These are phyloP conservation scores for Eucalyptus fibrosa DNA, from an alignment of 345 rosid genomes.

Conservation along the genomic window DNA sequence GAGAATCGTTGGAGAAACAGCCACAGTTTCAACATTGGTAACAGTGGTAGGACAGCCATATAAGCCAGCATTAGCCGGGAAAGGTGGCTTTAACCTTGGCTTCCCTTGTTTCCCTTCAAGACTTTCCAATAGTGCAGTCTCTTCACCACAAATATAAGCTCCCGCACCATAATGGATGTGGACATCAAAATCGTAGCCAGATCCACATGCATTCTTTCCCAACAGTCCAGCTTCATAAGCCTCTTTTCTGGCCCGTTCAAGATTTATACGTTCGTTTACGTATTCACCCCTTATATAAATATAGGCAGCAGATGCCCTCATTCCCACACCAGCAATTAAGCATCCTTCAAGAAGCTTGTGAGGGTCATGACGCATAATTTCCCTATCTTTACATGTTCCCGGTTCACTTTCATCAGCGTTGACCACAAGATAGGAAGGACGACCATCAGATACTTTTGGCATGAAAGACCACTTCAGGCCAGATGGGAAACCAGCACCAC, in stretches of 20 bases:
- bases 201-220: conserved; percentile 97
- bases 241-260: conserved; percentile 83
- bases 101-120: conserved; percentile 98
- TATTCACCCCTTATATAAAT: conserved; percentile 96
- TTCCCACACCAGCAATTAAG: conserved; percentile 96
- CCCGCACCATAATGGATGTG: conserved; percentile 97
- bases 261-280: conserved; percentile 74
- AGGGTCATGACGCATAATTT: conserved; percentile 95
- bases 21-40: conserved; percentile 92
- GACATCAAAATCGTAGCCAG: conserved; percentile 96
- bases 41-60: conserved; percentile 98
- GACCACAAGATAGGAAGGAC: conserved; percentile 95
- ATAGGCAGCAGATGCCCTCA: conserved; percentile 96
- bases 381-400: conserved; percentile 99
- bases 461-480: conserved; percentile 99
- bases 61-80: conserved; percentile 94
- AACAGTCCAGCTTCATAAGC: conserved; percentile 85
- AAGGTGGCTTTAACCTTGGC: conserved; percentile 98
- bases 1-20: conserved; percentile 93
- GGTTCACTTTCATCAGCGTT: conserved; percentile 99
- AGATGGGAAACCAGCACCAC: conserved; percentile 98
- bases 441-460: conserved; percentile 97
- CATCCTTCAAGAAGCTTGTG: conserved; percentile 96
- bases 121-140: conserved; percentile 93
- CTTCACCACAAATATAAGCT: conserved; percentile 98